Evolutionary conservation across 2,329 filamentous ascomycete species (phyloP).

Genomic region (Fusarium pseudocircinatum): DNA sequence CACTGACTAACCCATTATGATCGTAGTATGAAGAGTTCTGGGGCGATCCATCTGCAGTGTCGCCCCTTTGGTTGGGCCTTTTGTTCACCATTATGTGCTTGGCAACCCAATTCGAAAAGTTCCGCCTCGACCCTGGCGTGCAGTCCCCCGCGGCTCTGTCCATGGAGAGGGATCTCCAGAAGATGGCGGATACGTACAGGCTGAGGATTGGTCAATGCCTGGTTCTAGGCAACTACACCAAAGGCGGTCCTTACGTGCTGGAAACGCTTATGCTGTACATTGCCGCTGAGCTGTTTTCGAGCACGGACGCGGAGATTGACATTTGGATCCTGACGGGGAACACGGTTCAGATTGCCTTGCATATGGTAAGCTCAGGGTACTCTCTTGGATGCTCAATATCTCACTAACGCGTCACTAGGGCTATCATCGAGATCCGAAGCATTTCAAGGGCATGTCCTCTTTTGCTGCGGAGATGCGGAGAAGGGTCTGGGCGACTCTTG

Average conservation of each 20-base stretch:
- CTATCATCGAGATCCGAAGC: slow-evolving; percentile 56
- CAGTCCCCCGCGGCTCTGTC: not conserved
- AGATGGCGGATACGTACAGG: not conserved
- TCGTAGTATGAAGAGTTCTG: slow-evolving; percentile 57
- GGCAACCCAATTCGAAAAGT: slow-evolving; percentile 39
- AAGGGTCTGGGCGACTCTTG: slow-evolving; percentile 53
- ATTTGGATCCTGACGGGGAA: slow-evolving; percentile 49
- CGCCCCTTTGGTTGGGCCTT: slow-evolving; percentile 58
- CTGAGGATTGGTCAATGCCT: slow-evolving; percentile 46
- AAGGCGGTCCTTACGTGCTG: slow-evolving; percentile 53
- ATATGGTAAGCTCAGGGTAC: slow-evolving; percentile 21
- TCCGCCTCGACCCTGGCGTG: not conserved
- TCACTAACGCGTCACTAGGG: slow-evolving; percentile 33
- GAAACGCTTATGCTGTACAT: slow-evolving; percentile 52
- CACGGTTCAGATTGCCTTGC: slow-evolving; percentile 49
- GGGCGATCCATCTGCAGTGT: slow-evolving; percentile 48
- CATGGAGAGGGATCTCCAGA: not conserved
- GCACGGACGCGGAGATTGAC: slow-evolving; percentile 46
- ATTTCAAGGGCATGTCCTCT: slow-evolving; percentile 52
- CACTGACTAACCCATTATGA: rapidly evolving
- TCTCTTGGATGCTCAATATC: rapidly evolving
- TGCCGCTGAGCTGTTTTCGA: slow-evolving; percentile 44
- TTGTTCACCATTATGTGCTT: slow-evolving; percentile 58
- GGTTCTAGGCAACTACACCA: slow-evolving; percentile 52
- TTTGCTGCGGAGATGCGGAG: slow-evolving; percentile 58